Evolutionary conservation across 225 moss, liverwort and hornwort species (phyloP).

Genomic region (Pleurozium schreberi): DNA sequence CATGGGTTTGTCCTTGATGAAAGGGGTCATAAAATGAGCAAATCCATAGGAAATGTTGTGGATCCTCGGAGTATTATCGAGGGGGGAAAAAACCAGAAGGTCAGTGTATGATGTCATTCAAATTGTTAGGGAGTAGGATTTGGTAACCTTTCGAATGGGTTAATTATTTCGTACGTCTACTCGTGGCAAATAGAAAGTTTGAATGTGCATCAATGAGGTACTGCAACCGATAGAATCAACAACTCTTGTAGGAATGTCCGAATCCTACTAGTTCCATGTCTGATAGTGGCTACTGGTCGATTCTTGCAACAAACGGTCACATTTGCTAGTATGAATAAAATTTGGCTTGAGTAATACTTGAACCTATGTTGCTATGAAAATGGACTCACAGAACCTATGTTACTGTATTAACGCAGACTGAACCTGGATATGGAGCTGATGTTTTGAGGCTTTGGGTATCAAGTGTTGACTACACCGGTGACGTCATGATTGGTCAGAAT

Average conservation of each 20-base stretch:
- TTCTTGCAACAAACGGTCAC: neutral
- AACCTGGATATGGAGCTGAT: slow-evolving; percentile 97
- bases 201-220: neutral
- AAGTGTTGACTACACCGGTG: slow-evolving; percentile 93
- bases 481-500: slow-evolving; percentile 84
- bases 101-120: neutral
- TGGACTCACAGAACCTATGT: neutral
- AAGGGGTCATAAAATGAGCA: slow-evolving; percentile 94
- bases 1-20: slow-evolving; percentile 97
- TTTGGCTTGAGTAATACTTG: neutral
- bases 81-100: slow-evolving; percentile 95
- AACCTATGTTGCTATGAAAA: neutral
- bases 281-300: neutral
- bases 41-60: slow-evolving; percentile 86
- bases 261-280: neutral
- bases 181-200: neutral
- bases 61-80: slow-evolving; percentile 78
- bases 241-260: neutral
- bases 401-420: slow-evolving; percentile 19
- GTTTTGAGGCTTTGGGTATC: slow-evolving; percentile 94
- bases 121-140: neutral
- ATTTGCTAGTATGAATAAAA: neutral
- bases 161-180: neutral
- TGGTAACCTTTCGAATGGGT: neutral
- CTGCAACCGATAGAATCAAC: neutral